A percentile compares a stretch with the other conserved stretches of the same genome.
These are phyloP conservation scores for Rhazya stricta DNA, from an alignment of 257 asterid genomes.

Conservation along the genomic window DNA sequence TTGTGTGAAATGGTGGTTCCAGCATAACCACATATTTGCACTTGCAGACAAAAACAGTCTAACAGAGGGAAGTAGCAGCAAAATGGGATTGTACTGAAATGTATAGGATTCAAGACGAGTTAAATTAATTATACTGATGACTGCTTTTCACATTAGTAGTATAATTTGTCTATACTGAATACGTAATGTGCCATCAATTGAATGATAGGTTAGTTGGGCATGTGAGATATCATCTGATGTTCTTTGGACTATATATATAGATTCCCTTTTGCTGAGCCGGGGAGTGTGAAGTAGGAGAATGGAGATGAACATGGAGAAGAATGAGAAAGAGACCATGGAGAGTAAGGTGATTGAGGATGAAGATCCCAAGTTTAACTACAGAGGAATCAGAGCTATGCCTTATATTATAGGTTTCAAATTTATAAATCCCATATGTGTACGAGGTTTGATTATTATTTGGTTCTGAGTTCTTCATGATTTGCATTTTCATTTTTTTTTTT, in stretches of 20 bases:
- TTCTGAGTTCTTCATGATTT: background rate
- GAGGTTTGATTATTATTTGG: background rate
- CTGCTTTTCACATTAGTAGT: too few relatives aligned
- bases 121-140: too few relatives aligned
- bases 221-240: background rate
- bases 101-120: too few relatives aligned
- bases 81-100: too few relatives aligned
- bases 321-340: slow-evolving; percentile 22
- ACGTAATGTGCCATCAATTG: too few relatives aligned
- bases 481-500: background rate
- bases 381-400: slow-evolving; percentile 85
- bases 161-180: too few relatives aligned
- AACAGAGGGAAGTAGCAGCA: background rate
- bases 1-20: background rate
- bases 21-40: background rate
- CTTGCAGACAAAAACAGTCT: background rate
- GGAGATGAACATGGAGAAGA: slow-evolving; percentile 7
- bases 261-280: background rate
- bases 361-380: slow-evolving; percentile 44
- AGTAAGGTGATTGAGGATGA: slow-evolving; percentile 17
- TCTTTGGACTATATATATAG: background rate
- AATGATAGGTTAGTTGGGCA: background rate
- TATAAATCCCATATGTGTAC: background rate
- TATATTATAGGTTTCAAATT: slow-evolving; percentile 51
- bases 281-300: background rate